These are phyloP conservation scores for Monosporascus cannonballus DNA, from an alignment of 2,329 filamentous ascomycete species.

Conservation along the genomic window DNA sequence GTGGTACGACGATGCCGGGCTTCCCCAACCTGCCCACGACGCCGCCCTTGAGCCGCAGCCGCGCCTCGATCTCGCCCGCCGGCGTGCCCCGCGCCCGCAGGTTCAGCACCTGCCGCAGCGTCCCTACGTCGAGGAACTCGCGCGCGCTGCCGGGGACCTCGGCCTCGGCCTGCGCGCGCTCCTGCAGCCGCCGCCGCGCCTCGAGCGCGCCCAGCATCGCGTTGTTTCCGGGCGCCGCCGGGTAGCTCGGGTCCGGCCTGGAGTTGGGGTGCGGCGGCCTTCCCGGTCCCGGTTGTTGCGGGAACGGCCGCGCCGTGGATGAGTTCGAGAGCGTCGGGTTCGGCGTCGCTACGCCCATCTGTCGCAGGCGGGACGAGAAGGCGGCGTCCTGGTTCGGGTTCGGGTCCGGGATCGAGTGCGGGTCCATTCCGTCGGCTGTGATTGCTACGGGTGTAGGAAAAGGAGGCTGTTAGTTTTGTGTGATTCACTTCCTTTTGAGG, in stretches of 20 bases:
- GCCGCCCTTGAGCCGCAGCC: conserved; percentile 38
- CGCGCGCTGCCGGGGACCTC: conserved; percentile 34
- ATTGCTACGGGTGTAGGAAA: conserved; percentile 27
- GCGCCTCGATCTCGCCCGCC: conserved; percentile 37
- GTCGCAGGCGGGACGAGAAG: conserved; percentile 45
- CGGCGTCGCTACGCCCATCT: conserved; percentile 50
- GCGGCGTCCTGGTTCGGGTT: conserved; percentile 27
- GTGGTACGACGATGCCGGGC: conserved; percentile 31
- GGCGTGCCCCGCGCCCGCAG: conserved; percentile 35
- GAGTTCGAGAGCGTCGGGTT: conserved; percentile 48
- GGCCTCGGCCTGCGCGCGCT: conserved; percentile 37
- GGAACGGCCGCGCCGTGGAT: conserved; percentile 32
- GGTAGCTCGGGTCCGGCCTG: conserved; percentile 12
- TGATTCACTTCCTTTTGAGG: too few relatives aligned
- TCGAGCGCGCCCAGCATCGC: conserved; percentile 44
- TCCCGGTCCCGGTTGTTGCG: conserved; percentile 6
- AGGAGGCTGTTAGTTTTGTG: background rate
- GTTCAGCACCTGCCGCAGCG: conserved; percentile 39
- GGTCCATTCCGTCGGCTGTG: conserved; percentile 32
- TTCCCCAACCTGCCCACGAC: conserved; percentile 40
- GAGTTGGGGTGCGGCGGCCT: conserved; percentile 5
- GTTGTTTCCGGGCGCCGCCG: conserved; percentile 29
- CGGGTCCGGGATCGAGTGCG: conserved; percentile 27
- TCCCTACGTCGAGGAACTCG: conserved; percentile 42
- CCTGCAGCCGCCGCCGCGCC: conserved; percentile 38